phyloP scores from a whole-genome alignment of 495 filamentous ascomycete genomes.

The Aspergillus conjunctus region DNA sequence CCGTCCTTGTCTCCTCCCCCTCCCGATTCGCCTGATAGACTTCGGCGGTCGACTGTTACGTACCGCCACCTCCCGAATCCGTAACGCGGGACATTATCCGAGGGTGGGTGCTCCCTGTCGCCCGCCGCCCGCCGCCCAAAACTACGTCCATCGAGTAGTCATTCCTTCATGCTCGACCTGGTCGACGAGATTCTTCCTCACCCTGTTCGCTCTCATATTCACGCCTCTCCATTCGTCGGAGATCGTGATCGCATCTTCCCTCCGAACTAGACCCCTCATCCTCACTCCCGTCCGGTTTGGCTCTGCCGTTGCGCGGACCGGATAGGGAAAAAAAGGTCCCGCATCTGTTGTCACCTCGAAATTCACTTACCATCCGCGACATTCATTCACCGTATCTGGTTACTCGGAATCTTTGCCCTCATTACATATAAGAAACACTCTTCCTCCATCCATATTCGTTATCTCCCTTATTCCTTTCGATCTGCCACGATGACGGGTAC shows the following conservation, averaged over 20 bases:
- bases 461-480: neutral
- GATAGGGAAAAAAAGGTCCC: conserved; percentile 40
- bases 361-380: conserved; percentile 16
- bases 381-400: conserved; percentile 20
- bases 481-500: conserved; percentile 51
- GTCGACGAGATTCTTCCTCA: conserved; percentile 23
- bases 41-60: conserved; percentile 22
- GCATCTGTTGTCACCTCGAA: conserved; percentile 22
- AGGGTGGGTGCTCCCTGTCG: conserved; percentile 41
- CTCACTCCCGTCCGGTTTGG: conserved; percentile 49
- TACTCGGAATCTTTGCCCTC: conserved; percentile 6
- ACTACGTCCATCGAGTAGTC: conserved; percentile 32
- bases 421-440: conserved; percentile 25
- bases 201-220: conserved; percentile 27
- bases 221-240: conserved; percentile 42
- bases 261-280: conserved; percentile 45
- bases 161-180: conserved; percentile 13
- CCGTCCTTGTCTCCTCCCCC: neutral
- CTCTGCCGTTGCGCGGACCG: conserved; percentile 42
- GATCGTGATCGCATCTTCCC: conserved; percentile 46
- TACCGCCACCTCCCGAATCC: conserved; percentile 37
- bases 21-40: conserved; percentile 9
- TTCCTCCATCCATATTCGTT: conserved; percentile 38
- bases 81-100: conserved; percentile 48
- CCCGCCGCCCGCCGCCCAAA: conserved; percentile 42